A percentile compares a stretch with the other conserved stretches of the same genome.
These are phyloP conservation scores for Nigrospora osmanthi DNA, from an alignment of 2,329 filamentous ascomycete genomes.

Conservation along the genomic window DNA sequence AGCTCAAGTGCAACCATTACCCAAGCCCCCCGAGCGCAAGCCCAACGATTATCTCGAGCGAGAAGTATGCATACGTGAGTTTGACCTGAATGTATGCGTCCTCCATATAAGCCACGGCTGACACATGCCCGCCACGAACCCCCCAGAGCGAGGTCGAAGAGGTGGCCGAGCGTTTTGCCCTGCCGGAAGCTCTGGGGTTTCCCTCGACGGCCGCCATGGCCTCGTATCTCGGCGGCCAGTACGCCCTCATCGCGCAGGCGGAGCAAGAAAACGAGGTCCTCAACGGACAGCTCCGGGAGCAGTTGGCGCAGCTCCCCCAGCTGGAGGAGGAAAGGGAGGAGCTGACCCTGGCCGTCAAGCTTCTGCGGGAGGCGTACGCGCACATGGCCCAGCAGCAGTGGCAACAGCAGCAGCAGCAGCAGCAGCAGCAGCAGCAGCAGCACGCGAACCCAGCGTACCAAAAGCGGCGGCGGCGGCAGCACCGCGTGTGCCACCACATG, in stretches of 20 bases:
- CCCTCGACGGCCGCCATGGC: neutral
- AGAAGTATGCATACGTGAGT: no score
- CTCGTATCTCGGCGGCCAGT: neutral
- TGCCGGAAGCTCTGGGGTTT: constrained; percentile 1
- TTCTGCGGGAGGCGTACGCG: neutral
- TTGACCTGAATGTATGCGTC: no score
- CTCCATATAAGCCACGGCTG: neutral
- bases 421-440: constrained; percentile 2
- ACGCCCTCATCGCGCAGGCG: neutral
- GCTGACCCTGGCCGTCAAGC: neutral
- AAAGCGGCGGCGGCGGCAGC: neutral
- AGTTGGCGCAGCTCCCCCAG: neutral
- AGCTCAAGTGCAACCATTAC: constrained; percentile 7
- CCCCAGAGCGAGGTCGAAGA: constrained; percentile 11
- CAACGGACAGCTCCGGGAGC: neutral
- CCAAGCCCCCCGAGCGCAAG: neutral
- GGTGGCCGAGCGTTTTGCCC: neutral
- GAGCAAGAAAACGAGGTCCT: neutral
- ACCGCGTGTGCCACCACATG: constrained; percentile 8
- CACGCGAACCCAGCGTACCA: constrained; percentile 4
- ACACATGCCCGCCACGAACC: neutral
- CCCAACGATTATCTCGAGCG: neutral
- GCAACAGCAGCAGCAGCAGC: neutral
- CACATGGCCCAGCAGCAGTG: constrained; percentile 2
- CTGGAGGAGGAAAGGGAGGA: constrained; percentile 1